Evolutionary conservation across 2,329 filamentous ascomycete genomes (phyloP).

Genomic region (Apiospora pterosperma): DNA sequence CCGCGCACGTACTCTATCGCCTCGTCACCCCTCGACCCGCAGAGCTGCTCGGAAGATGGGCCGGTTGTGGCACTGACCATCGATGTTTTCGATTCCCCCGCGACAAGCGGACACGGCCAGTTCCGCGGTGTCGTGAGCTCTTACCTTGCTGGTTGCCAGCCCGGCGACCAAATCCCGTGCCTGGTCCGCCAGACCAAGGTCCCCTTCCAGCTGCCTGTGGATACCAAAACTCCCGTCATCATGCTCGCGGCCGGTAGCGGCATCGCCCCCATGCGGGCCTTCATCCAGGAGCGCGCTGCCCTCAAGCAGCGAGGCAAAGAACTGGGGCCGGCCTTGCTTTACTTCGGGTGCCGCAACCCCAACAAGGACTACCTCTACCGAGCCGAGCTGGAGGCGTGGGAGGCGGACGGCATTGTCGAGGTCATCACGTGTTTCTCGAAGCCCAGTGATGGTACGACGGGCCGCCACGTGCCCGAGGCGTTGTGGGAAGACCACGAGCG

Average conservation of each 20-base stretch:
- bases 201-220: constrained; percentile 46
- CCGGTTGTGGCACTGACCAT: constrained; percentile 71
- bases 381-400: constrained; percentile 57
- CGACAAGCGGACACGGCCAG: constrained; percentile 44
- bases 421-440: constrained; percentile 59
- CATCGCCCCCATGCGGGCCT: constrained; percentile 60
- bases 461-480: constrained; percentile 45
- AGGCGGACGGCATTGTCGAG: constrained; percentile 54
- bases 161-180: constrained; percentile 37
- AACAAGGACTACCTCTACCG: constrained; percentile 58
- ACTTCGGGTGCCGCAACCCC: constrained; percentile 58
- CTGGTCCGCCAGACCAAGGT: constrained; percentile 33
- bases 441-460: constrained; percentile 37
- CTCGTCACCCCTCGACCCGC: constrained; percentile 63
- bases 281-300: constrained; percentile 58
- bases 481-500: constrained; percentile 33
- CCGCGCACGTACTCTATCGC: constrained; percentile 76
- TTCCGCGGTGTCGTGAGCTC: constrained; percentile 59
- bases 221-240: constrained; percentile 45
- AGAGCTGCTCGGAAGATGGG: constrained; percentile 47
- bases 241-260: constrained; percentile 52
- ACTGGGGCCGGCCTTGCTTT: constrained; percentile 59
- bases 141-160: constrained; percentile 50
- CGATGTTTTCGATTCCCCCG: constrained; percentile 57
- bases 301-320: constrained; percentile 45